These are phyloP conservation scores for Artemisia tridentata DNA, from an alignment of 129 eudicot species.

Conservation along the genomic window DNA sequence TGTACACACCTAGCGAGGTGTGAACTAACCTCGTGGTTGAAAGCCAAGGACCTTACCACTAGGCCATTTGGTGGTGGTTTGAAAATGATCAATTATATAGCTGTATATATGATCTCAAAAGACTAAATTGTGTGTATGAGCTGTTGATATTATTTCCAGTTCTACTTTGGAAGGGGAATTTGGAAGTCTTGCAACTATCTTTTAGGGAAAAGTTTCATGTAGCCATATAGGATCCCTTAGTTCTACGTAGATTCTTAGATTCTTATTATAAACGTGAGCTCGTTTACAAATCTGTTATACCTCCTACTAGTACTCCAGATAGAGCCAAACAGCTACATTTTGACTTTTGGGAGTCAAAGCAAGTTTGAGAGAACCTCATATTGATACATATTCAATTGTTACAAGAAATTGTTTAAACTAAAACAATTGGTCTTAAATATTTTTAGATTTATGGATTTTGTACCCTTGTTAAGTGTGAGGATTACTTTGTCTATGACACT, in stretches of 20 bases:
- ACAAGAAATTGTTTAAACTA: conserved; percentile 1
- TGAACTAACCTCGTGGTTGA: too few relatives aligned
- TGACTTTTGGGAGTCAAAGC: conserved; percentile 20
- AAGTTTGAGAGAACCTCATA: background rate
- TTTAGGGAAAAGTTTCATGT: too few relatives aligned
- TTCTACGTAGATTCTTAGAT: background rate
- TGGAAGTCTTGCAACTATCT: background rate
- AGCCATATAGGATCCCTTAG: background rate
- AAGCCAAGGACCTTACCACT: too few relatives aligned
- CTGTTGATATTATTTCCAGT: background rate
- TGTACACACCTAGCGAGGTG: too few relatives aligned
- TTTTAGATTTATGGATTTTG: background rate
- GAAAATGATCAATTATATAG: background rate
- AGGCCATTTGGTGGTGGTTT: too few relatives aligned
- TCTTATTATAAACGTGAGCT: background rate
- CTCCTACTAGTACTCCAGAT: background rate
- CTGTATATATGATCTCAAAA: background rate
- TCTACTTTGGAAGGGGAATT: background rate
- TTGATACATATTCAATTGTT: background rate
- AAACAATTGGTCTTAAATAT: background rate
- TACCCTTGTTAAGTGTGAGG: background rate
- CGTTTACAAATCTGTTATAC: too few relatives aligned
- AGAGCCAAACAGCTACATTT: background rate
- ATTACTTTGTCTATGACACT: background rate
- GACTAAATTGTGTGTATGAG: background rate